Evolutionary conservation across 1,139 yeast genomes (phyloP), one percentile per base, ranked within the genome.

Genomic region (Geotrichum klebahnii): DNA sequence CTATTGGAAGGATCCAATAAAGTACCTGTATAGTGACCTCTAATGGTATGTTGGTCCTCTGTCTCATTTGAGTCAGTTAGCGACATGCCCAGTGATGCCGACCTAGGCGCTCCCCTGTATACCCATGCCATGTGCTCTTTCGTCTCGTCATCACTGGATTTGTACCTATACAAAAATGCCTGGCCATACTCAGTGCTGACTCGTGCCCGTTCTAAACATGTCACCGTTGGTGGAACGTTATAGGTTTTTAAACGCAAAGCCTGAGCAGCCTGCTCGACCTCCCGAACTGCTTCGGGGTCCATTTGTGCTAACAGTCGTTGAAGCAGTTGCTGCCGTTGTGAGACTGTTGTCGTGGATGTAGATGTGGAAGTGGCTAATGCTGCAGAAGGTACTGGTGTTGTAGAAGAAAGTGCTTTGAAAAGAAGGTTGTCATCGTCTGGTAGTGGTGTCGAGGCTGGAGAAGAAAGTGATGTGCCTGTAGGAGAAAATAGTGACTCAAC

Each of bases 101-200:
- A 87, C 57, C 95, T 75, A 46, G 94, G 82, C 59, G 85, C 85
- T 63, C 88, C 96, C 8, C 98, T 97, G 69, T 92, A 92, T 2
- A 92, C 98, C 54, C 94, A 92, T 8, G 98, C 98, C 61, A 94
- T 73, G 68, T 94, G 99, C 68, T 94, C 99, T 67, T 94, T 94
- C 24, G 32, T 42, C 53, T 80, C 75, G 68, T 94, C 99, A 52
- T 83, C 71, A 63, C 88, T 81, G 64, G 92, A 92, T 50, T 84
- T 78, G 69, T 92, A 94, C 46, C 94, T 69, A 69, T 94, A 98
- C 52, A 94, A 72, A 60, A 89, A 94, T 49, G 90, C 88, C 62
- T 94, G 98, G 1, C 95, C 90, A 3, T 96, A 95, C 51, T 81
- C 80, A 1, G 94, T 86, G 41, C 96, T 96, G 55, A 89, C 88